These are phyloP conservation scores for Russula olivacea DNA, from an alignment of 768 basidiomycete genomes.

Conservation along the genomic window DNA sequence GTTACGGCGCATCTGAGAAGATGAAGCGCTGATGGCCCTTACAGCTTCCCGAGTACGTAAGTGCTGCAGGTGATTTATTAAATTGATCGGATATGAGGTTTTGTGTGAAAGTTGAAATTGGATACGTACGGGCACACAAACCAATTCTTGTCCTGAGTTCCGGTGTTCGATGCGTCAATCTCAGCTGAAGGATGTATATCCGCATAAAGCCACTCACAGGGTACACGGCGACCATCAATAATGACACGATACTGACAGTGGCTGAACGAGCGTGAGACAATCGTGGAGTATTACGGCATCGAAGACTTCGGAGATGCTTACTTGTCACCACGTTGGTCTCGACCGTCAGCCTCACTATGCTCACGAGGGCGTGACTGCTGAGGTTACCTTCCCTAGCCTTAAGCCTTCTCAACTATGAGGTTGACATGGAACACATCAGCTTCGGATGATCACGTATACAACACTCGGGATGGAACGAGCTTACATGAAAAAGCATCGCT, in stretches of 20 bases:
- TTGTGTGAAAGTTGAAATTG: neutral
- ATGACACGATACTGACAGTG: neutral
- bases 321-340: slow-evolving; percentile 28
- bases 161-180: neutral
- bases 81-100: neutral
- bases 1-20: too few species aligned
- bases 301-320: neutral
- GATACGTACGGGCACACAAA: slow-evolving; percentile 7
- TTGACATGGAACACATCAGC: neutral
- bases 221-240: neutral
- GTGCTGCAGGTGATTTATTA: slow-evolving; percentile 1
- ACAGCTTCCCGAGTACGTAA: slow-evolving; percentile 16
- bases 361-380: slow-evolving; percentile 15
- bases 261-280: neutral
- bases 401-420: neutral
- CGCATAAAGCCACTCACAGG: neutral
- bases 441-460: neutral
- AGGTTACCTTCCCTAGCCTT: neutral
- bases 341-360: slow-evolving; percentile 27
- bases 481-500: slow-evolving; percentile 12
- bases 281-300: too few species aligned
- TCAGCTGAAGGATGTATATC: neutral
- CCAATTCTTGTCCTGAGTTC: slow-evolving; percentile 8
- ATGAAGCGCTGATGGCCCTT: slow-evolving; percentile 1
- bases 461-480: neutral